Evolutionary conservation across 2,329 filamentous ascomycete genomes (phyloP), one percentile per base, ranked within the genome.

Genomic region (Ceratocystis papillata): DNA sequence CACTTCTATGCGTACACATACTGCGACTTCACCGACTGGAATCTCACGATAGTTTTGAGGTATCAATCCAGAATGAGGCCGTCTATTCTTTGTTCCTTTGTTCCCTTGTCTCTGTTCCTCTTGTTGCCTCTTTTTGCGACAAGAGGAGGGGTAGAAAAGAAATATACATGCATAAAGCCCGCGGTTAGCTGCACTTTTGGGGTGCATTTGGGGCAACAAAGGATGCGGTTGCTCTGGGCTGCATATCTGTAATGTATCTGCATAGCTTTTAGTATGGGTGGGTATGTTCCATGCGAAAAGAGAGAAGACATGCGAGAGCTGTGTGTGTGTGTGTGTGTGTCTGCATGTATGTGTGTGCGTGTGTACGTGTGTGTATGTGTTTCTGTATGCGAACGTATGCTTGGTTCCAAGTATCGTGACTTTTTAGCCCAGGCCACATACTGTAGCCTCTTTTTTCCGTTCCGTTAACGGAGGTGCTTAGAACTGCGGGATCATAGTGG

Each of bases 21-120:
- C 53, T 57, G 20, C 53, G 2, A 30, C 53, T 25, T 57, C 53
- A 57, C 53, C 25, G 28, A 57, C 53, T 33, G 30, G 53, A 57
- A 57, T 57, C 53, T 57, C 53, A 57, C 53, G 53, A 57, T 57
- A 57, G 53, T 57, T 30, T 57, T 17, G 48, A n/a, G 10, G 22
- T 41, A 15, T 41, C 37, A 53, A 12, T 25, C 28, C 53, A 10
- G 22, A n/a, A 12, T 25, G 20, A 53, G 15, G 20, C 53, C 12
- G 48, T 10, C 48, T 22, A 22, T n/a, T 8, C 48, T 22, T 50
- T 20, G 46, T 50, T 50, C 4, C n/a, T 3, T 30, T 5, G 53
- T 15, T 5, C 30, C 28, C 4, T 3, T 57, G 53, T 28, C 53
- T 28, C 12, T 57, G 10, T 57, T 57, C 53, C 30, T 50, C 53